Evolutionary conservation across 495 filamentous ascomycete species (phyloP), one percentile per base, ranked within the genome.

Genomic region (Tuber microsphaerosporum): DNA sequence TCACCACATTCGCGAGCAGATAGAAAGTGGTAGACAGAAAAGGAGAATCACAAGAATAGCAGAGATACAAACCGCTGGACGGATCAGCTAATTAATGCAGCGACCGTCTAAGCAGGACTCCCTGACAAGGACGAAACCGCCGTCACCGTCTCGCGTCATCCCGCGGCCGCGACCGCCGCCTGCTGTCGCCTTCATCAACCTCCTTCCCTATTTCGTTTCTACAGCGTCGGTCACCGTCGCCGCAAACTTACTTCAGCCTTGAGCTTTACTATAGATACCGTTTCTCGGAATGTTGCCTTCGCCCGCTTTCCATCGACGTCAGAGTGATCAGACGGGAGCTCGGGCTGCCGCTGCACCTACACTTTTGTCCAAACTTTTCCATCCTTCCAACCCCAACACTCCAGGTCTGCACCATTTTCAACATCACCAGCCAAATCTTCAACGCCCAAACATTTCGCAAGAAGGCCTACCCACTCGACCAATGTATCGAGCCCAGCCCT

Each of bases 1-100:
- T 31, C 56, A 65, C 56, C 56, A 19, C 56, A 34, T 65, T 65
- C 56, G 31, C 26, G 56, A 65, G 56, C 12, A 77, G 77, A 74
- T 71, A 77, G 26, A 34, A 75, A 69, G 71, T 69, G 69, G 73
- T 45, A n/a, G 45, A 61, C 43, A 56, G 45, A 22, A 41, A 44
- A 72, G 75, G 22, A 46, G 73, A 73, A 71, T 79, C 71, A 69
- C 45, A 73, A 39, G 74, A 71, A 71, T 72, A 72, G 71, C 65
- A 77, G 73, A 79, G 70, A 73, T 76, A 79, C 77, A 73, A 79
- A 79, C 77, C 77, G 76, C 77, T 70, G 75, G 77, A 79, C 76
- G 77, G 77, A 79, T 73, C 70, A 79, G 77, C 77, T 79, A 79
- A 79, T 79, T 79, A 79, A 79, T 79, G 77, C 77, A 75, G 77